A percentile compares a stretch with the other conserved stretches of the same genome.
Conservation (phyloP, 169 alveolate genomes). For the Plasmodium gaboni region DNA sequence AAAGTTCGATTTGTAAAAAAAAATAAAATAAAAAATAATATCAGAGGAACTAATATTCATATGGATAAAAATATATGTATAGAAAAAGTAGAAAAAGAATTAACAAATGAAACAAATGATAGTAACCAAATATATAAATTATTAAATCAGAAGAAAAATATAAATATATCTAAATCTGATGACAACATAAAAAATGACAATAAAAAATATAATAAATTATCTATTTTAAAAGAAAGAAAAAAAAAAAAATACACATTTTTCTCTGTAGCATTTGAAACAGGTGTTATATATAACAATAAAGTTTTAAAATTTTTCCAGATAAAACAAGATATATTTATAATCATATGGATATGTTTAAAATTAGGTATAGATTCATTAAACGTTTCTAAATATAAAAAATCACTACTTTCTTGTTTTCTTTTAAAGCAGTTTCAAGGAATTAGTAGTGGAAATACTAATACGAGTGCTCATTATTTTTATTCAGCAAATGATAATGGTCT, state of each 20-base stretch:
- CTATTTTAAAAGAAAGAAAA: slow-evolving; percentile 8
- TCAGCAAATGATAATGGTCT: slow-evolving; percentile 76
- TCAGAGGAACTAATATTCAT: no score
- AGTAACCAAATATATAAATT: no score
- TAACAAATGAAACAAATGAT: background rate
- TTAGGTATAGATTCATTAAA: slow-evolving; percentile 53
- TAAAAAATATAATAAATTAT: background rate
- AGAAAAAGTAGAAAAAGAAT: background rate
- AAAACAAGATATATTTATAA: slow-evolving; percentile 41
- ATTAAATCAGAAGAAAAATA: background rate
- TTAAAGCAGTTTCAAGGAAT: slow-evolving; percentile 79
- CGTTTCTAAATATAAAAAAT: slow-evolving; percentile 61
- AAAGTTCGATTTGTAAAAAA: slow-evolving; percentile 51
- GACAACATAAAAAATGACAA: background rate
- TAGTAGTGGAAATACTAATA: slow-evolving; percentile 76
- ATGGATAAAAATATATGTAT: no score
- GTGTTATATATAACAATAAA: slow-evolving; percentile 47
- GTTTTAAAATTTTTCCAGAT: slow-evolving; percentile 70
- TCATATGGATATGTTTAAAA: slow-evolving; percentile 71
- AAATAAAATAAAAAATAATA: slow-evolving; percentile 15
- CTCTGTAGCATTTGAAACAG: slow-evolving; percentile 64
- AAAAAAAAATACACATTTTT: slow-evolving; percentile 48
- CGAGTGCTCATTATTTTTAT: slow-evolving; percentile 78
- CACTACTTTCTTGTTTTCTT: slow-evolving; percentile 70
- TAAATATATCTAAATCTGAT: background rate